phyloP scores from a whole-genome alignment of 768 basidiomycete species.

The Tylopilus vinaceipallidus region DNA sequence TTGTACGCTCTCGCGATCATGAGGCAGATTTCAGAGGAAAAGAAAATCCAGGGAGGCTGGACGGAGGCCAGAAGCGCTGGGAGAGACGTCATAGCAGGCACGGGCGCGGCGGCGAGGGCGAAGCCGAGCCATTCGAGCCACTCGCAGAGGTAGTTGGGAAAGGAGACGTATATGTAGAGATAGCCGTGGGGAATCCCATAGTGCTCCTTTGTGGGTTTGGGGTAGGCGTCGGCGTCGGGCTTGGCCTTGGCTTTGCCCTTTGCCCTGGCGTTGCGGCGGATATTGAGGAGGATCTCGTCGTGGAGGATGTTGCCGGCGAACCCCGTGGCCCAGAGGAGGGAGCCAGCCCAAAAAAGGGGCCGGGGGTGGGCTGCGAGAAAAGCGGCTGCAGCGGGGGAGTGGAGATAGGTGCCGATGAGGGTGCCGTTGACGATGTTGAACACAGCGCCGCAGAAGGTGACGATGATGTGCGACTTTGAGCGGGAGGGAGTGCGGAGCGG shows the following conservation, averaged over 20 bases:
- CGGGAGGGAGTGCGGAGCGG: slow-evolving; percentile 80
- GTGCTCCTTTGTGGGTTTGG: slow-evolving; percentile 41
- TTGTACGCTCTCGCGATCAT: slow-evolving; percentile 84
- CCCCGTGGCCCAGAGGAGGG: slow-evolving; percentile 67
- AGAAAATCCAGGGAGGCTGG: slow-evolving; percentile 80
- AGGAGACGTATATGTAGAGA: slow-evolving; percentile 77
- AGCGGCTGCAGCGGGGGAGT: slow-evolving; percentile 49
- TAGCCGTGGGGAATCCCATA: slow-evolving; percentile 81
- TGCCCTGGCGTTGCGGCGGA: slow-evolving; percentile 62
- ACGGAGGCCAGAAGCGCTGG: slow-evolving; percentile 43
- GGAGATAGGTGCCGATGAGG: slow-evolving; percentile 68
- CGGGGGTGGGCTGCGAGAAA: slow-evolving; percentile 38
- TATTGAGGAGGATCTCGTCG: slow-evolving; percentile 85
- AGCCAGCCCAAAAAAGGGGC: slow-evolving; percentile 58
- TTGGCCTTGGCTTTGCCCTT: slow-evolving; percentile 32
- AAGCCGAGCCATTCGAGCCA: slow-evolving; percentile 95
- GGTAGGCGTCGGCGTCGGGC: slow-evolving; percentile 25
- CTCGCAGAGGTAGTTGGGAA: slow-evolving; percentile 93
- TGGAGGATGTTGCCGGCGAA: slow-evolving; percentile 80
- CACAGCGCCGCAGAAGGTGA: slow-evolving; percentile 49
- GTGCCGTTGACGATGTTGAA: slow-evolving; percentile 79
- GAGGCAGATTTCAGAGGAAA: slow-evolving; percentile 63
- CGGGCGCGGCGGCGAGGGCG: slow-evolving; percentile 68
- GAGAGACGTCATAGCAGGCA: slow-evolving; percentile 33
- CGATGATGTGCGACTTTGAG: slow-evolving; percentile 68